phyloP scores from a whole-genome alignment of 1,139 yeast species.

The Pneumocystis sp. region DNA sequence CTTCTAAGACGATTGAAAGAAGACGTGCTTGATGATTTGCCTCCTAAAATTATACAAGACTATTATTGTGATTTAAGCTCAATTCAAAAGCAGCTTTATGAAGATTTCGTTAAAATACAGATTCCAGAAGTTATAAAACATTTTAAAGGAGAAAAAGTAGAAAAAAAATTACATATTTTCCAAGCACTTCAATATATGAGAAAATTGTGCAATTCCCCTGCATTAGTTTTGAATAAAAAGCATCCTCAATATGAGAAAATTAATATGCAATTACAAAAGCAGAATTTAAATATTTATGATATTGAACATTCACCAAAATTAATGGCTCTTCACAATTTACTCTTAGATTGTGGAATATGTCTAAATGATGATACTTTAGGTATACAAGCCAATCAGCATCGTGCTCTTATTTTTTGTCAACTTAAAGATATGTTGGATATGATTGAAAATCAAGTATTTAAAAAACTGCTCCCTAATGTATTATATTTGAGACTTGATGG shows the following conservation, averaged over 20 bases:
- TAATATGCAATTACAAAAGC: conserved; percentile 40
- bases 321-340: conserved; percentile 61
- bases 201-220: conserved; percentile 91
- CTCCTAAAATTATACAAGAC: conserved; percentile 97
- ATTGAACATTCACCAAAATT: conserved; percentile 85
- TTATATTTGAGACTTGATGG: conserved; percentile 94
- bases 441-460: conserved; percentile 78
- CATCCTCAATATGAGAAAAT: conserved; percentile 76
- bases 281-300: conserved; percentile 48
- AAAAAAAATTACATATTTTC: conserved; percentile 79
- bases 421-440: conserved; percentile 94
- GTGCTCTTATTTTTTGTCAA: conserved; percentile 92
- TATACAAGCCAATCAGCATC: conserved; percentile 83
- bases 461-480: conserved; percentile 74
- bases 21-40: conserved; percentile 87
- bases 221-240: conserved; percentile 67
- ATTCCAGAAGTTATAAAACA: conserved; percentile 45
- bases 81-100: conserved; percentile 71
- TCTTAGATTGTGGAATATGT: conserved; percentile 93
- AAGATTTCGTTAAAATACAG: conserved; percentile 82
- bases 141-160: conserved; percentile 30
- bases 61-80: conserved; percentile 92
- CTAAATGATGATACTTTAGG: conserved; percentile 36
- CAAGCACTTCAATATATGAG: conserved; percentile 97
- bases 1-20: conserved; percentile 91